A percentile compares a stretch with the other conserved stretches of the same genome.
Conservation (phyloP, 78 protist species). For the Planoprotostelium fungivorum region DNA sequence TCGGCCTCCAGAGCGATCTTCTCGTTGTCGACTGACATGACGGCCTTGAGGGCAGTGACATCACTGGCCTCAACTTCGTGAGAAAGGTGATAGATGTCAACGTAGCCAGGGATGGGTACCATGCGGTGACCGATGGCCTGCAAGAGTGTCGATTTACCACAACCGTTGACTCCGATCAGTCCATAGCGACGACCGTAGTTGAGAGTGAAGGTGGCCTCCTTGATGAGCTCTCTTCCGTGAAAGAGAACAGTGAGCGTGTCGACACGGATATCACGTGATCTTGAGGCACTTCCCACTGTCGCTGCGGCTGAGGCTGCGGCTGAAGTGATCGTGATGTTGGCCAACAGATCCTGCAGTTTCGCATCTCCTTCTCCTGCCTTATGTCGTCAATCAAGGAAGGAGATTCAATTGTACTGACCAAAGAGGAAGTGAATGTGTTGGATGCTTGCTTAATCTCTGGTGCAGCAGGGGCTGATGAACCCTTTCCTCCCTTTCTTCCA, state of each 20-base stretch:
- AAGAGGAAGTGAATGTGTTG: not conserved
- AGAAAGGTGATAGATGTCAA: constrained; percentile 46
- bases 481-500: not conserved
- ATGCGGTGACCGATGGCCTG: constrained; percentile 65
- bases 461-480: not conserved
- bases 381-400: not conserved
- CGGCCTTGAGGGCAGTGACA: constrained; percentile 64
- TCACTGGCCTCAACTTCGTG: constrained; percentile 48
- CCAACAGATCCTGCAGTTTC: not conserved
- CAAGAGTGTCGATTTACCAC: constrained; percentile 85
- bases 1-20: constrained; percentile 29
- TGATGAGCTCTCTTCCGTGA: not conserved
- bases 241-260: not conserved
- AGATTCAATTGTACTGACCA: not conserved
- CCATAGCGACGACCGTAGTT: constrained; percentile 82
- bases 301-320: not conserved
- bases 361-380: not conserved
- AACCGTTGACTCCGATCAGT: constrained; percentile 85
- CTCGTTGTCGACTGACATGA: constrained; percentile 54
- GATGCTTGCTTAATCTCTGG: not conserved
- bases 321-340: not conserved
- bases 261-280: constrained; percentile 13
- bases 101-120: constrained; percentile 74
- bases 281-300: not conserved
- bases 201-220: constrained; percentile 1